phyloP scores from a whole-genome alignment of 202 grass and related monocot genomes.

The Setaria italica region DNA sequence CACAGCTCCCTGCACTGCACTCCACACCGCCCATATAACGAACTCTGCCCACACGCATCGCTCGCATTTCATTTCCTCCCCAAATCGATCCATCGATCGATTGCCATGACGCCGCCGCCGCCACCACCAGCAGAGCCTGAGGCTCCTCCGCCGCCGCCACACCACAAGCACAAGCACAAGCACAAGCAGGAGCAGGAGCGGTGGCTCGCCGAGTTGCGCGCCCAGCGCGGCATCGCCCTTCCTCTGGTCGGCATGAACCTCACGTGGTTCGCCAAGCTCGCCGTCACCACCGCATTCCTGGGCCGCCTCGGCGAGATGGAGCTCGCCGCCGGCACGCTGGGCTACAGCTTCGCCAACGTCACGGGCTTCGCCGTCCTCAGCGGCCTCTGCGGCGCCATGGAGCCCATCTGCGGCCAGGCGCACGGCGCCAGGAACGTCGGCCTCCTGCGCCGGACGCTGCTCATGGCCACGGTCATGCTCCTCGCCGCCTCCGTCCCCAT shows the following conservation, averaged over 20 bases:
- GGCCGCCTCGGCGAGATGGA: constrained; percentile 77
- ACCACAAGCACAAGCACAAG: too few species aligned
- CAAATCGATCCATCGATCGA: too few species aligned
- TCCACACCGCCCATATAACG: too few species aligned
- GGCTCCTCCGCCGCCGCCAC: too few species aligned
- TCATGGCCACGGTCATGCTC: constrained; percentile 66
- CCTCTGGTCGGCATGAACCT: constrained; percentile 83
- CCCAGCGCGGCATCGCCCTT: constrained; percentile 61
- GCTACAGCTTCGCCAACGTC: constrained; percentile 88
- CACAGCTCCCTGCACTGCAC: too few species aligned
- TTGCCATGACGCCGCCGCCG: too few species aligned
- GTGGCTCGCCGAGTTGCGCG: too few species aligned
- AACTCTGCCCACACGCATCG: too few species aligned
- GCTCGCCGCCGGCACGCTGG: constrained; percentile 79
- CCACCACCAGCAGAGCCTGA: too few species aligned
- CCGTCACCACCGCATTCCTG: constrained; percentile 78
- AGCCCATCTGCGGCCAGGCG: constrained; percentile 96
- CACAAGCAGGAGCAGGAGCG: too few species aligned
- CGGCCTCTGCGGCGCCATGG: constrained; percentile 87
- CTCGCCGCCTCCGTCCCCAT: constrained; percentile 66
- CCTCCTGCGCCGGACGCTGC: constrained; percentile 72
- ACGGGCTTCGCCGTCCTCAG: constrained; percentile 85
- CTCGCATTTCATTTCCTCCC: too few species aligned
- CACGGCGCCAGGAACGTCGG: constrained; percentile 70
- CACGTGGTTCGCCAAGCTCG: constrained; percentile 79